These are phyloP conservation scores for Ilyonectria mors-panacis DNA, from an alignment of 2,329 filamentous ascomycete genomes.

Conservation along the genomic window DNA sequence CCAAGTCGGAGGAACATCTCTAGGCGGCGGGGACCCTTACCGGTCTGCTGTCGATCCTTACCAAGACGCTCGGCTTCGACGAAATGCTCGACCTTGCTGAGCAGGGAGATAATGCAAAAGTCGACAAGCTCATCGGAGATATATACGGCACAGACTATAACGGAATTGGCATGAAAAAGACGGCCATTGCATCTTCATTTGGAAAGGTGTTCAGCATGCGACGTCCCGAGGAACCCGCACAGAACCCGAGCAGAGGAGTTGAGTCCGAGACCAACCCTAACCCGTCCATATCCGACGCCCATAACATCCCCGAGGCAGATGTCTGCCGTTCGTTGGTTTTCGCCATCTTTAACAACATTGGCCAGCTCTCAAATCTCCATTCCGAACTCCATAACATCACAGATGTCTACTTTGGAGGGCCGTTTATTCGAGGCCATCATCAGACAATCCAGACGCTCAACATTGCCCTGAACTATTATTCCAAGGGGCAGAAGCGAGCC, in stretches of 20 bases:
- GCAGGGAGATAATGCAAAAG: conserved; percentile 89
- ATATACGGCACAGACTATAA: conserved; percentile 97
- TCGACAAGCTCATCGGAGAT: conserved; percentile 98
- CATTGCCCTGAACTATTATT: conserved; percentile 98
- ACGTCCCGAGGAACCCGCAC: not conserved
- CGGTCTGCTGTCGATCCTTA: conserved; percentile 92
- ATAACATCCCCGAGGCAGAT: conserved; percentile 83
- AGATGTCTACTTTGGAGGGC: conserved; percentile 97
- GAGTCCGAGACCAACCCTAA: conserved; percentile 87
- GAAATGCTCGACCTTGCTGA: conserved; percentile 96
- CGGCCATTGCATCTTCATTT: conserved; percentile 94
- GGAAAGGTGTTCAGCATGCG: conserved; percentile 94
- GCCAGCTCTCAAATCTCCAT: conserved; percentile 97
- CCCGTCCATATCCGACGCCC: conserved; percentile 68
- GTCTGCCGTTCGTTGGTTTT: conserved; percentile 93
- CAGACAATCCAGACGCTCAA: conserved; percentile 98
- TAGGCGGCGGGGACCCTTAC: conserved; percentile 98
- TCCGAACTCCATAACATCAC: conserved; percentile 93
- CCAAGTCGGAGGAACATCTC: conserved; percentile 93
- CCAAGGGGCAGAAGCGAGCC: conserved; percentile 91
- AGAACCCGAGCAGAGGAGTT: not conserved
- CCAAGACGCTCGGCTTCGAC: conserved; percentile 91
- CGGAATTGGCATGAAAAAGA: conserved; percentile 96
- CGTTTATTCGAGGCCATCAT: conserved; percentile 94
- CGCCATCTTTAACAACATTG: conserved; percentile 97